phyloP scores from a whole-genome alignment of 2,329 filamentous ascomycete species.

The Coniochaeta sp. region DNA sequence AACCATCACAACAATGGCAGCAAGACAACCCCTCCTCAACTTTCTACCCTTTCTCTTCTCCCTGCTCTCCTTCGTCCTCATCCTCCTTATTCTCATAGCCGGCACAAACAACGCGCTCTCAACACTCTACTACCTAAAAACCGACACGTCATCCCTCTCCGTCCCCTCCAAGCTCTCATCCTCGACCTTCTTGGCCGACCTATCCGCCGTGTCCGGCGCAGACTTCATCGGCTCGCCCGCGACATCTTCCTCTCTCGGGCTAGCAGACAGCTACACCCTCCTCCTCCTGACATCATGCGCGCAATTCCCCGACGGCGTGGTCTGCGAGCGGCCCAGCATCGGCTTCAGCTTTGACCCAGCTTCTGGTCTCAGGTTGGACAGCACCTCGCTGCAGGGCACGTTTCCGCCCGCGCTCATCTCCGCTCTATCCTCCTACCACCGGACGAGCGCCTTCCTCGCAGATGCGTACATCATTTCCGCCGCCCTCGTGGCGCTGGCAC shows the following conservation, averaged over 20 bases:
- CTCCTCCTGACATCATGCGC: conserved; percentile 24
- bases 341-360: conserved; percentile 23
- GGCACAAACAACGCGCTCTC: conserved; percentile 12
- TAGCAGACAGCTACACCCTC: conserved; percentile 21
- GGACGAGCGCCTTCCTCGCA: conserved; percentile 18
- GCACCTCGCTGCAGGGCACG: conserved; percentile 13
- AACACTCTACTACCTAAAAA: conserved; percentile 24
- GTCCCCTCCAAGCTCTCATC: conserved; percentile 20
- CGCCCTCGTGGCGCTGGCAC: conserved; percentile 14
- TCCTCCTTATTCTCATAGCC: conserved; percentile 20
- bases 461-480: conserved; percentile 20
- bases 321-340: conserved; percentile 19
- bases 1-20: neutral
- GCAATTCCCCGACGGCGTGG: conserved; percentile 11
- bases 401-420: conserved; percentile 12
- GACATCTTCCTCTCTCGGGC: conserved; percentile 18
- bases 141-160: conserved; percentile 19
- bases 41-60: conserved; percentile 14
- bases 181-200: conserved; percentile 22
- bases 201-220: conserved; percentile 20
- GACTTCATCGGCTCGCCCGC: conserved; percentile 22
- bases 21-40: conserved; percentile 5
- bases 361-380: conserved; percentile 20
- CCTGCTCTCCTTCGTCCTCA: conserved; percentile 16
- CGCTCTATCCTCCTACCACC: conserved; percentile 18